Percentiles rank a stretch among this genome's conserved stretches.
Evolutionary conservation across 352 stramenopile species (phyloP).

Genomic region (Phytopythium chamaehyphon): DNA sequence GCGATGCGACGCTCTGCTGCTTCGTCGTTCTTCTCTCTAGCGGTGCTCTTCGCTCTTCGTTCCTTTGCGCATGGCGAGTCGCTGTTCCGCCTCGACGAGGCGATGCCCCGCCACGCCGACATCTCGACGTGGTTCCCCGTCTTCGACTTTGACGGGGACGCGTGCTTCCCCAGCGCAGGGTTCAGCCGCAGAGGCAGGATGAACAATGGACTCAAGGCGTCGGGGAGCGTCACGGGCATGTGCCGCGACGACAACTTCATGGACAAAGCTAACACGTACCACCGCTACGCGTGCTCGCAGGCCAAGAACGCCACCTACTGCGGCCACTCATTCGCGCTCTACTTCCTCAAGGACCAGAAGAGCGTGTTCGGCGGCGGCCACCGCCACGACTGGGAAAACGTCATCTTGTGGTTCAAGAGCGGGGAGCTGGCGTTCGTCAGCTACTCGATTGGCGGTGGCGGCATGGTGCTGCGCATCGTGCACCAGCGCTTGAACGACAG

Average conservation of each 20-base stretch:
- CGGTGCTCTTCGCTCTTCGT: constrained; percentile 3
- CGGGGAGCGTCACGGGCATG: constrained; percentile 10
- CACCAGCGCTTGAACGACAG: not conserved
- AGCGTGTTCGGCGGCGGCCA: constrained; percentile 17
- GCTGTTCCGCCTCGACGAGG: constrained; percentile 13
- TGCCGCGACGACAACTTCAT: constrained; percentile 8
- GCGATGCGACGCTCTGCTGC: too few relatives aligned
- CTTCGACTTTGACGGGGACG: constrained; percentile 12
- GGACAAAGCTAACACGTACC: constrained; percentile 10
- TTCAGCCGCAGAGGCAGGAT: constrained; percentile 22
- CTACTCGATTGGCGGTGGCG: too few relatives aligned
- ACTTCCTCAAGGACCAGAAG: constrained; percentile 39
- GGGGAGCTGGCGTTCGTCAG: not conserved
- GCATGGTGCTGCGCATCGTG: too few relatives aligned
- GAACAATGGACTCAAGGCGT: constrained; percentile 21
- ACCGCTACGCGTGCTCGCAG: constrained; percentile 10
- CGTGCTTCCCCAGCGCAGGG: constrained; percentile 28
- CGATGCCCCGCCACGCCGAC: constrained; percentile 22
- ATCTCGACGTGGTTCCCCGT: constrained; percentile 10
- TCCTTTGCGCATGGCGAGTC: constrained; percentile 3
- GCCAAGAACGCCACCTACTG: constrained; percentile 2
- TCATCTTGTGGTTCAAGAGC: constrained; percentile 32
- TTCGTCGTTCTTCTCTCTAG: too few relatives aligned
- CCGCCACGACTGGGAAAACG: constrained; percentile 39
- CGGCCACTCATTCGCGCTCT: constrained; percentile 14